phyloP scores from a whole-genome alignment of 805 yeast species.

The Sugiyamaella americana region DNA sequence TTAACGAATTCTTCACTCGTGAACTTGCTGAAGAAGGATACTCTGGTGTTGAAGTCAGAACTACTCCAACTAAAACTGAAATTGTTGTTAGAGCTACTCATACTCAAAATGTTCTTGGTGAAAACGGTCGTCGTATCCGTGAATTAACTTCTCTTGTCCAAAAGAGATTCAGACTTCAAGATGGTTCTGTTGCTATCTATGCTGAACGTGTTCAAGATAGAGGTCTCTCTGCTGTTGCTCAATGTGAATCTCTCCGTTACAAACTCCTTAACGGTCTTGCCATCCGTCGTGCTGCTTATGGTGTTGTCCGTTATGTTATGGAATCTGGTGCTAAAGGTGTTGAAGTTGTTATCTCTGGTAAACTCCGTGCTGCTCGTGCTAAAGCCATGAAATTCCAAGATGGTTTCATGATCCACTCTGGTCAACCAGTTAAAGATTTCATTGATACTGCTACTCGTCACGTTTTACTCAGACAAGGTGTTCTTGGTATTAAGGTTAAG shows the following conservation, averaged over 20 bases:
- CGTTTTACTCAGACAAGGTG: slow-evolving; percentile 99
- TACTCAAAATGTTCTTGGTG: slow-evolving; percentile 98
- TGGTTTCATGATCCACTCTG: slow-evolving; percentile 99
- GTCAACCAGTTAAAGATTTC: slow-evolving; percentile 99
- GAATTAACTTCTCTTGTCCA: slow-evolving; percentile 95
- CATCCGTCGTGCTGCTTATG: slow-evolving; percentile 99
- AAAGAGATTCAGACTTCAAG: slow-evolving; percentile 96
- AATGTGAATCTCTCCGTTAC: slow-evolving; percentile 98
- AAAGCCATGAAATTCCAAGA: slow-evolving; percentile 99
- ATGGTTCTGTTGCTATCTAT: slow-evolving; percentile 87
- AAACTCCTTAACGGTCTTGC: slow-evolving; percentile 98
- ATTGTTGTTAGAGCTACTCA: slow-evolving; percentile 98
- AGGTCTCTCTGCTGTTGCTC: slow-evolving; percentile 99
- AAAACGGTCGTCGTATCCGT: slow-evolving; percentile 99
- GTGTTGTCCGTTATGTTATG: slow-evolving; percentile 99
- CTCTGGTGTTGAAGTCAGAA: slow-evolving; percentile 99
- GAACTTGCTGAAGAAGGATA: slow-evolving; percentile 99
- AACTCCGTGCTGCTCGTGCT: slow-evolving; percentile 99
- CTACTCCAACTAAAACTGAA: slow-evolving; percentile 96
- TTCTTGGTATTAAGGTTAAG: slow-evolving; percentile 98
- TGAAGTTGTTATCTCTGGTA: slow-evolving; percentile 99
- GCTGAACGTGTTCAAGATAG: slow-evolving; percentile 99
- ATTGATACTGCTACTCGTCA: slow-evolving; percentile 99
- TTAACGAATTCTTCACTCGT: slow-evolving; percentile 99
- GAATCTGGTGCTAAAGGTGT: slow-evolving; percentile 99